Base-by-base conservation (phyloP, 176 grass and related monocot genomes). In the Rhynchospora tenuis region DNA sequence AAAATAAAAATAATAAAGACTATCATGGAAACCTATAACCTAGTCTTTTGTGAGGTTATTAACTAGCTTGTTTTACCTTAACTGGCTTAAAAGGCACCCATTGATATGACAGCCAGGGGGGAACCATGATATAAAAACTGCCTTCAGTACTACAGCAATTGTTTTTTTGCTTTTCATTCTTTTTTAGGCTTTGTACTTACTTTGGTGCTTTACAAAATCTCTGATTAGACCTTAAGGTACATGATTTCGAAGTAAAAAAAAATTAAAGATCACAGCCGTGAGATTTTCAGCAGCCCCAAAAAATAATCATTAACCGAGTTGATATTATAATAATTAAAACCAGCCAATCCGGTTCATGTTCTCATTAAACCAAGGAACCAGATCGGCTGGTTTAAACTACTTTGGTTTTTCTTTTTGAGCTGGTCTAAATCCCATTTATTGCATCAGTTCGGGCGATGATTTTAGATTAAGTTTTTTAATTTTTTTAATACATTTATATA, bases 121-220 rank as follows among this genome's bases (percentile, higher is more conserved):
- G 19, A 54, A 78, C 73, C 42, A 12, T 78, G 73, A 5, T 57
- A 33, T 17, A 28, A 28, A 11, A 78, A 78, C 23, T 31, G 56
- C 20, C 50, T 58, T 38, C 33, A 4, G 33, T 38, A 38, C 33
- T 38, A 38, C 2, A 38, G 33, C 33, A 38, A 38, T 38, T 38
- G 3, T 38, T 38, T 38, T 13, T 31, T 1, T 29, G 24, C 26
- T 28, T 64, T 31, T 65, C 16, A 11, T 14, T 65, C 6, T 6
- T 0, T 13, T 31, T 65, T 65, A 65, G 62, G 26, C 3, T 65
- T 64, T 64, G 26, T 64, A 29, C 62, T 29, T 64, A 29, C 26
- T 29, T n/a, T 29, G 11, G 73, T 78, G 57, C 50, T 78, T 33
- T 28, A 51, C 50, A 57, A 58, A 78, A 78, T 78, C 73, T 57